Base-by-base conservation (phyloP, 148 eudicot species). In the Selenicereus undatus region DNA sequence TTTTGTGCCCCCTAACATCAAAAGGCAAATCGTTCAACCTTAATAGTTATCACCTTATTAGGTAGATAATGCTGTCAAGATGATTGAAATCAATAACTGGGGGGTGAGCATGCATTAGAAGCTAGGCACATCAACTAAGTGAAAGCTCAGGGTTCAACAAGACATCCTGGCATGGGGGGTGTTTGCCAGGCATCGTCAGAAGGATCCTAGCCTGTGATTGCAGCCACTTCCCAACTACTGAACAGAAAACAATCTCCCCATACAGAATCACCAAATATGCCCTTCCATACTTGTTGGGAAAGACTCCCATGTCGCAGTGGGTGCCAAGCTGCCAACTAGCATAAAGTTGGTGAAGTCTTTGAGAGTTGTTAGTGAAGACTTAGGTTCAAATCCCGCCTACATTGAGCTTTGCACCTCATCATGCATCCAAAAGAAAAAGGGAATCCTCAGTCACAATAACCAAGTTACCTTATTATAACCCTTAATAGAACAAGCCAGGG, bases 1-100 rank as follows among this genome's bases (percentile, higher is more conserved):
- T 89, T 92, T 96, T 29, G 99, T 96, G 48, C 99, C 99, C 81
- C 99, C 99, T 93, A 83, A 32, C 84, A 83, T 79, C 78, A 85
- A 75, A 65, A 73, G 76, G 14, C 52, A 74, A 84, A 71, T 50
- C 20, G 12, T 14, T 16, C 76, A 71, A 60, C 69, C 50, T 54
- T 66, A 32, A 9, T 14, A 60, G 50, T 73, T 73, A 35, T 22
- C 69, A 27, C 32, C 2, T 32, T 2, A 32, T 32, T 2, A 32
- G 30, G 32, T 39, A 71, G 78, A 26, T 8, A 71, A 66, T 22
- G 8, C 22, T 27, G n/a, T 74, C 77, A 14, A 6, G 52, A 74
- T 45, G 17, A 22, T 51, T 74, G 35, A 51, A 51, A 48, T 48
- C 36, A 74, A 36, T 27, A 18, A 74, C 2, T 2, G 14, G 12